Percentiles rank a stretch among this genome's conserved stretches.
Evolutionary conservation across 148 eudicot genomes (phyloP).

Genomic region (Camellia japonica): DNA sequence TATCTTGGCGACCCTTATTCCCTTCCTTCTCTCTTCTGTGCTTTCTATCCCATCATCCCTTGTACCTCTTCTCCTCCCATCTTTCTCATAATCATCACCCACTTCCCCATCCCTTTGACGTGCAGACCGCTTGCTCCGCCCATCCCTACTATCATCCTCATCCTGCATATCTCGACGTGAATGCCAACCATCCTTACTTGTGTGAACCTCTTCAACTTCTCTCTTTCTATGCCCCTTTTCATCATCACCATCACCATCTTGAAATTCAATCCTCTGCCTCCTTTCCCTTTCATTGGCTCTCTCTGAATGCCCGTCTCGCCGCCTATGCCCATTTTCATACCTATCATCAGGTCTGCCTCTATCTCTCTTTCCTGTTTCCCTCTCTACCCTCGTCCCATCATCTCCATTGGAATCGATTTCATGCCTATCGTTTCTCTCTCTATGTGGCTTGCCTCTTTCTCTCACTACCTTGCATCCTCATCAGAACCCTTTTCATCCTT

Average conservation of each 20-base stretch:
- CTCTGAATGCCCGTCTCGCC: neutral
- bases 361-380: neutral
- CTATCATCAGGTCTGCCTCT: neutral
- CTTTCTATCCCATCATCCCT: slow-evolving; percentile 16
- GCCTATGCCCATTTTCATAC: neutral
- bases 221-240: slow-evolving; percentile 1
- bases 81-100: slow-evolving; percentile 12
- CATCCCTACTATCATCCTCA: slow-evolving; percentile 6
- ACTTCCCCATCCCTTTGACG: slow-evolving; percentile 15
- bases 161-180: neutral
- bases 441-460: slow-evolving; percentile 19
- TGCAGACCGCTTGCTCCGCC: slow-evolving; percentile 1
- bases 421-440: slow-evolving; percentile 5
- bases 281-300: slow-evolving; percentile 15
- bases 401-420: neutral
- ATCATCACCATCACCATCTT: neutral
- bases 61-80: slow-evolving; percentile 18
- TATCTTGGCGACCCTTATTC: slow-evolving; percentile 14
- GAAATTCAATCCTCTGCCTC: neutral
- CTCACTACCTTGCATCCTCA: neutral
- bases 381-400: neutral
- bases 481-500: no score
- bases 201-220: neutral
- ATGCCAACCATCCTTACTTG: neutral
- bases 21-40: slow-evolving; percentile 22